phyloP scores from a whole-genome alignment of 2,329 filamentous ascomycete genomes.

The Berkeleyomyces basicola region DNA sequence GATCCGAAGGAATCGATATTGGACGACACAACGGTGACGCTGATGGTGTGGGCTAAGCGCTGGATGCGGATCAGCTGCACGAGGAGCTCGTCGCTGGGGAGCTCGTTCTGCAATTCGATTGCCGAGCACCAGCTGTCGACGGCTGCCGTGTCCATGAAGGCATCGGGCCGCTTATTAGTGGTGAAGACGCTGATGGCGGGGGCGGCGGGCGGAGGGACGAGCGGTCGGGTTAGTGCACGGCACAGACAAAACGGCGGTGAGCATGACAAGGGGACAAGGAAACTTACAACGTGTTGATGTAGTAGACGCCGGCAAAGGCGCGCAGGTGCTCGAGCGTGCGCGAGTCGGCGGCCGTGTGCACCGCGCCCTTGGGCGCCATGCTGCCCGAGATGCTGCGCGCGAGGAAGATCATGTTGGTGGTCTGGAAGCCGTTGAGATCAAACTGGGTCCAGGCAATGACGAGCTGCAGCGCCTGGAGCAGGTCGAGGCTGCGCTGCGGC shows the following conservation, averaged over 20 bases:
- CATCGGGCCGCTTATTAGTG: slow-evolving; percentile 31
- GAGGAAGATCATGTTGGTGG: slow-evolving; percentile 33
- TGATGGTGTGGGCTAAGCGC: slow-evolving; percentile 31
- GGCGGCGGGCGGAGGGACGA: background rate
- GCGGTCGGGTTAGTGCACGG: background rate
- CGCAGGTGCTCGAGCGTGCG: slow-evolving; percentile 28
- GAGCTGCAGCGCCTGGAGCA: slow-evolving; percentile 31
- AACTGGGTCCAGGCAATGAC: slow-evolving; percentile 26
- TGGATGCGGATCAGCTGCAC: slow-evolving; percentile 31
- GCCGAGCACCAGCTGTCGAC: slow-evolving; percentile 28
- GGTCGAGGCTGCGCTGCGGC: slow-evolving; percentile 28
- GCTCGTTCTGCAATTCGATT: slow-evolving; percentile 27
- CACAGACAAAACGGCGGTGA: too few species aligned
- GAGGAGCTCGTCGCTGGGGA: slow-evolving; percentile 28
- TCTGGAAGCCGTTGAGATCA: slow-evolving; percentile 30
- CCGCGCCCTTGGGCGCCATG: slow-evolving; percentile 17
- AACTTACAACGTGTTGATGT: slow-evolving; percentile 31
- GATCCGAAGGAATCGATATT: slow-evolving; percentile 13
- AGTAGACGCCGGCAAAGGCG: slow-evolving; percentile 33
- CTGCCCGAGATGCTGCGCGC: slow-evolving; percentile 21
- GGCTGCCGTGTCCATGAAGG: slow-evolving; percentile 30
- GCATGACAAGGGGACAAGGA: background rate
- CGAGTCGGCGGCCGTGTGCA: slow-evolving; percentile 12
- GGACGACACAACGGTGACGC: slow-evolving; percentile 23
- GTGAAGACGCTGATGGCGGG: slow-evolving; percentile 23